A percentile compares a stretch with the other conserved stretches of the same genome.
These are phyloP conservation scores for Penicillium occitanis DNA, from an alignment of 2,329 filamentous ascomycete species.

Conservation along the genomic window DNA sequence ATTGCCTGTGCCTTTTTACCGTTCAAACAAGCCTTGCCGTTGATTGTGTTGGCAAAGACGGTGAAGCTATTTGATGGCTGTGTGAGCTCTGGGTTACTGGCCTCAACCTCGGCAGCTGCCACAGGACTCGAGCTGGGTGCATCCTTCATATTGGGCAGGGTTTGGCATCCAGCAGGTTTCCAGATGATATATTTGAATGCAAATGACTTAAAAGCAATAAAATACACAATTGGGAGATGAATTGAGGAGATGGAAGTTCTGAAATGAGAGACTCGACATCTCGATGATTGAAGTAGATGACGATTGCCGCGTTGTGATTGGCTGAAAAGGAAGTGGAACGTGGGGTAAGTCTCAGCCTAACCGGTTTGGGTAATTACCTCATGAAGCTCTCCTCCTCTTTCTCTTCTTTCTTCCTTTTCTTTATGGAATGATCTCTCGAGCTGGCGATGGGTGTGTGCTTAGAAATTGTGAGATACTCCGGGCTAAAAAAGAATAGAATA, in stretches of 20 bases:
- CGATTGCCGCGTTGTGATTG: constrained; percentile 5
- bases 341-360: background rate
- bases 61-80: constrained; percentile 19
- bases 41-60: constrained; percentile 50
- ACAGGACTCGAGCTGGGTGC: background rate
- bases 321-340: background rate
- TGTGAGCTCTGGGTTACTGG: background rate
- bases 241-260: background rate
- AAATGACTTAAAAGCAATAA: background rate
- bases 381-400: background rate
- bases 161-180: too few species aligned
- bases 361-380: constrained; percentile 7
- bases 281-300: constrained; percentile 3
- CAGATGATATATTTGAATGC: background rate
- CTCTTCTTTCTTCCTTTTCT: background rate
- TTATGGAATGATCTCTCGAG: background rate
- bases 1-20: constrained; percentile 39
- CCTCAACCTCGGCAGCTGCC: background rate
- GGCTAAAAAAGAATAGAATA: background rate
- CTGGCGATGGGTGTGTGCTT: background rate
- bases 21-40: constrained; percentile 42
- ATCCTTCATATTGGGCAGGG: background rate
- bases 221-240: background rate
- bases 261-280: background rate
- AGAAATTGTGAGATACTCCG: too few species aligned